These are phyloP conservation scores for Mediolabrus comicus DNA, from an alignment of 108 stramenopile species.

Conservation along the genomic window DNA sequence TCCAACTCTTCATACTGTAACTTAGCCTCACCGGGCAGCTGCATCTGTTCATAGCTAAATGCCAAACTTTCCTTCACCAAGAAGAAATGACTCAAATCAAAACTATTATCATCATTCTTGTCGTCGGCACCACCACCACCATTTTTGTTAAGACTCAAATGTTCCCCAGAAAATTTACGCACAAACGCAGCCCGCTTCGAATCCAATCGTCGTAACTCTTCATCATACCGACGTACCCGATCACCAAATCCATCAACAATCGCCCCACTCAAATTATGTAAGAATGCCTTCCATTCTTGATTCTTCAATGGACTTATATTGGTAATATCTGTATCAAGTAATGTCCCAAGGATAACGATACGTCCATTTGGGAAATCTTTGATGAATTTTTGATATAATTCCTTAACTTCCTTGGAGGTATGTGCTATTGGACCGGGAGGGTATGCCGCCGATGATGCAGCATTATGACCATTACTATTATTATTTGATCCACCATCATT, in stretches of 20 bases:
- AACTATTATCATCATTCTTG: constrained; percentile 18
- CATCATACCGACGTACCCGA: constrained; percentile 68
- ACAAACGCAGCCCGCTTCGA: constrained; percentile 48
- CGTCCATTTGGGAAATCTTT: constrained; percentile 80
- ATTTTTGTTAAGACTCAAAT: background rate
- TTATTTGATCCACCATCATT: background rate
- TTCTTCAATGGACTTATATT: constrained; percentile 30
- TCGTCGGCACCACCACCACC: background rate
- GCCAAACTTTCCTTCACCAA: constrained; percentile 82
- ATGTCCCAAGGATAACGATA: constrained; percentile 61
- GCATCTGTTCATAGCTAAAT: constrained; percentile 84
- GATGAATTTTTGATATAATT: constrained; percentile 59
- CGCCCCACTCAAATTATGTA: constrained; percentile 58
- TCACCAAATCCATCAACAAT: constrained; percentile 74
- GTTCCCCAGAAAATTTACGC: constrained; percentile 33
- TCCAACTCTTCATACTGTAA: constrained; percentile 81
- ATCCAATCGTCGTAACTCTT: constrained; percentile 70
- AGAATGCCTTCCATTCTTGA: constrained; percentile 78
- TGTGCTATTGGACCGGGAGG: constrained; percentile 43
- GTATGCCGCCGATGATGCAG: constrained; percentile 18
- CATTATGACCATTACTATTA: background rate
- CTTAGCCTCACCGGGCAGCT: constrained; percentile 69
- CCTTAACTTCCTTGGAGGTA: constrained; percentile 51
- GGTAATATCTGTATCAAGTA: constrained; percentile 35
- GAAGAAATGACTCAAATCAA: constrained; percentile 78